Percentiles rank a stretch among this genome's conserved stretches.
These are phyloP conservation scores for Achaetomiella virescens DNA, from an alignment of 495 filamentous ascomycete species.

Conservation along the genomic window DNA sequence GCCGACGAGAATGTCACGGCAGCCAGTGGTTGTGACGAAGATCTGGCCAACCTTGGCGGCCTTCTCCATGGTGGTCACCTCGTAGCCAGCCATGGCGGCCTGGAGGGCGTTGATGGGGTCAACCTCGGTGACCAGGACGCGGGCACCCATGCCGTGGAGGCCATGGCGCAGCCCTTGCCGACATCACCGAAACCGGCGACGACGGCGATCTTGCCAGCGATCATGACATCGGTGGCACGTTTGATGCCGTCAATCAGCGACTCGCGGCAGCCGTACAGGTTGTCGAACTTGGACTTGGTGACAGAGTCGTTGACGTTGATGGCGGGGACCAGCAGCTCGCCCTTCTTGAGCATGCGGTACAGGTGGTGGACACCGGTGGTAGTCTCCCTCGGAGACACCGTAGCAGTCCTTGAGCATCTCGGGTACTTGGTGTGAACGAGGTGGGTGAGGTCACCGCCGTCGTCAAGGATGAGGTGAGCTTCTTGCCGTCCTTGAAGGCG, in stretches of 20 bases:
- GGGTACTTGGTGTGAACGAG: slow-evolving; percentile 96
- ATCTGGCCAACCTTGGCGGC: slow-evolving; percentile 84
- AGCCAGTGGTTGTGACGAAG: slow-evolving; percentile 98
- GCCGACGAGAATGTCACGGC: slow-evolving; percentile 91
- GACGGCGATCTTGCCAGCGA: slow-evolving; percentile 95
- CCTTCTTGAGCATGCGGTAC: slow-evolving; percentile 93
- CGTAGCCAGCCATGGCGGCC: slow-evolving; percentile 92
- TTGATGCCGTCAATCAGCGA: slow-evolving; percentile 99
- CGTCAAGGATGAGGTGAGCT: slow-evolving; percentile 96
- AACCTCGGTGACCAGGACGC: slow-evolving; percentile 93
- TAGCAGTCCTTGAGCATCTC: slow-evolving; percentile 96
- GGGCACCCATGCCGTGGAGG: slow-evolving; percentile 95
- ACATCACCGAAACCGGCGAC: slow-evolving; percentile 99
- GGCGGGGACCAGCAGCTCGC: slow-evolving; percentile 83
- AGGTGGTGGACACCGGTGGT: slow-evolving; percentile 99
- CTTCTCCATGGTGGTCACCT: slow-evolving; percentile 97
- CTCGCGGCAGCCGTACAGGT: slow-evolving; percentile 98
- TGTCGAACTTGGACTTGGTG: slow-evolving; percentile 99
- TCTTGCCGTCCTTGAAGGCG: slow-evolving; percentile 94
- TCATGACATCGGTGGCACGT: slow-evolving; percentile 99
- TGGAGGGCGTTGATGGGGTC: slow-evolving; percentile 99
- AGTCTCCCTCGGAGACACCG: slow-evolving; percentile 97
- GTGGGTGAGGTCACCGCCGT: slow-evolving; percentile 94
- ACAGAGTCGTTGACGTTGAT: slow-evolving; percentile 99
- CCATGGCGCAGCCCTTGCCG: slow-evolving; percentile 96